phyloP scores from a whole-genome alignment of 441 rosid genomes.

The Pelargonium australe region DNA sequence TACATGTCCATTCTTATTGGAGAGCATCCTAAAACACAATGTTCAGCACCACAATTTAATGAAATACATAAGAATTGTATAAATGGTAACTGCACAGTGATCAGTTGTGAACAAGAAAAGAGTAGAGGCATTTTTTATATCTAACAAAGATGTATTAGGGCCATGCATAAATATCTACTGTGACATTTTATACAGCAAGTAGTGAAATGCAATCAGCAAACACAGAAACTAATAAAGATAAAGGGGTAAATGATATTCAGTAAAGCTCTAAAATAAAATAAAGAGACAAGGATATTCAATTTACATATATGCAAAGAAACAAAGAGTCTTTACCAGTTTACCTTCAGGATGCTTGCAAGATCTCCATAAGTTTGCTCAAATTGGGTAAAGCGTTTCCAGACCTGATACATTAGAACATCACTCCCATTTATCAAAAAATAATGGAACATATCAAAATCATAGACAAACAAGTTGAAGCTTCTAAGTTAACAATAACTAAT shows the following conservation, averaged over 20 bases:
- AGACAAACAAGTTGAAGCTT: conserved; percentile 1
- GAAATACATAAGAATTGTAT: not conserved
- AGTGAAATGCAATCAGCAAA: not conserved
- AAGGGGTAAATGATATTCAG: not conserved
- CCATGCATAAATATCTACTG: not conserved
- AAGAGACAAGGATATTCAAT: conserved; percentile 7
- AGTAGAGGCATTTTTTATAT: not conserved
- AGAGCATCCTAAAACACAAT: not conserved
- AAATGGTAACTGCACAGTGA: not conserved
- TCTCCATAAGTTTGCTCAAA: conserved; percentile 97
- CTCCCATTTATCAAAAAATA: not conserved
- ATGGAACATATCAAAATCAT: not conserved
- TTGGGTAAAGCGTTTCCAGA: conserved; percentile 76
- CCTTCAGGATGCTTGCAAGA: conserved; percentile 89
- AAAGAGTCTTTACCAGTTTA: conserved; percentile 29
- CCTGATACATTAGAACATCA: conserved; percentile 37
- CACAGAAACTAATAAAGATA: not conserved
- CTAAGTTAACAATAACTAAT: not conserved
- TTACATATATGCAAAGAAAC: conserved; percentile 10
- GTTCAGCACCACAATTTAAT: not conserved
- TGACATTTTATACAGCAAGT: not conserved
- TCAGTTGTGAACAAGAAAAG: not conserved
- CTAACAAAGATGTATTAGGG: not conserved
- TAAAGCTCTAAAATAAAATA: conserved; percentile 4
- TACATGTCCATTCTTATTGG: not conserved